Evolutionary conservation across 352 stramenopile genomes (phyloP), one percentile per base, ranked within the genome.

Genomic region (Phytophthora boehmeriae): DNA sequence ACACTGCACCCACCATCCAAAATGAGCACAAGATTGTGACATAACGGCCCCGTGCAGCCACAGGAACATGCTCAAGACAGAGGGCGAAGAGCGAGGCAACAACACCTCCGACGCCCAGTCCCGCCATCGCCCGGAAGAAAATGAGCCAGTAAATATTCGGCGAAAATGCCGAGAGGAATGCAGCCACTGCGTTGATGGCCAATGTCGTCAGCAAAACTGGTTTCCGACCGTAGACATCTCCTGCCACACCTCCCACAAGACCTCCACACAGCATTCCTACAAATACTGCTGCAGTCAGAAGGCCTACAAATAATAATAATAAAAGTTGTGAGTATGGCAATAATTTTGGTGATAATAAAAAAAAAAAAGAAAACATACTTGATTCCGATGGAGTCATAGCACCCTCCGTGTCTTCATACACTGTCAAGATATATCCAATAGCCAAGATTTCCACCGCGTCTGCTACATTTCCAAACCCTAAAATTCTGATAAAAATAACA

Each of bases 401-500:
- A 8, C 78, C 78, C 46, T 92, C 80, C 0, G 71, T 73, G 35
- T 89, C 75, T 66, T 89, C 81, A 49, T 90, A 90, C 0, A 89
- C 79, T 0, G 77, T 87, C 34, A 97, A 54, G 39, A 97, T 96
- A 63, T 96, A 97, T 10, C 90, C 89, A 44, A 97, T 95, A 36
- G 84, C 86, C 14, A 97, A 75, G 59, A 97, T 93, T 70, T 97
- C 90, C 14, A 97, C 89, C 2, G 90, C 90, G 63, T 97, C 90
- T 0, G 88, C 87, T 2, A 94, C 89, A 68, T 97, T 97, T 17
- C 83, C 90, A 42, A 89, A 78, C 0, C 85, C 85, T 42, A 93
- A 62, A 56, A 93, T 83, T 16, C 84, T 92, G 17, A n/a, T 20
- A 54, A 71, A 68, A 38, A 84, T 25, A 63, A 76, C 56, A 66